Conservation (phyloP, 1,139 yeast species). For the Tardiomyces blankii region DNA sequence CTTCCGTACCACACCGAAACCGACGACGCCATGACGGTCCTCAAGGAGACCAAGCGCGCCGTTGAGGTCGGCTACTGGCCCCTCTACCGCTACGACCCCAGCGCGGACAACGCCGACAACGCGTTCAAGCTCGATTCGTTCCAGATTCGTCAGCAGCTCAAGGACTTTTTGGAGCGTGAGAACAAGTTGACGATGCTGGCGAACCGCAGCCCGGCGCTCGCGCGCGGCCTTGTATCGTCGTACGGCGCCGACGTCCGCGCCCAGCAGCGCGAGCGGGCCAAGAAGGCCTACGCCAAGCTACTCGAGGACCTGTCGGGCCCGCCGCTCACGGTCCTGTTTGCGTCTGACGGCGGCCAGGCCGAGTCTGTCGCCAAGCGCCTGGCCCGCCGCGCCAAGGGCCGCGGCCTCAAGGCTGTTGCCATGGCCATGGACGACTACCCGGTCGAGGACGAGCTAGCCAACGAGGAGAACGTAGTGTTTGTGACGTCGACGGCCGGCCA, state of each 20-base stretch:
- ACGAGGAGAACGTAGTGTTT: conserved; percentile 73
- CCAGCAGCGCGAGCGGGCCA: conserved; percentile 58
- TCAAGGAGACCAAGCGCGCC: conserved; percentile 80
- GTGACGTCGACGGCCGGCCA: conserved; percentile 91
- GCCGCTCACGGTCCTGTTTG: conserved; percentile 79
- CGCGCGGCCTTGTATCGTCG: conserved; percentile 57
- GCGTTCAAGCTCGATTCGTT: conserved; percentile 77
- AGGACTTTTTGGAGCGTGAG: conserved; percentile 78
- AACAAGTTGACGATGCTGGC: conserved; percentile 74
- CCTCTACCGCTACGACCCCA: conserved; percentile 74
- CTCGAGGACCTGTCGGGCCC: conserved; percentile 89
- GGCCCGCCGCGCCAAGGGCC: conserved; percentile 71
- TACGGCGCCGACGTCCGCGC: conserved; percentile 51
- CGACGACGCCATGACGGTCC: conserved; percentile 60
- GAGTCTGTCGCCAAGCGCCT: conserved; percentile 73
- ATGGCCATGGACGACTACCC: conserved; percentile 80
- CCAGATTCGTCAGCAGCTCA: conserved; percentile 62
- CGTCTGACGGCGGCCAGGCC: conserved; percentile 95
- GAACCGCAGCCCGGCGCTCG: conserved; percentile 58
- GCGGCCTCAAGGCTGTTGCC: conserved; percentile 73
- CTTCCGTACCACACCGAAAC: conserved; percentile 62
- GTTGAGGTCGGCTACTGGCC: conserved; percentile 97
- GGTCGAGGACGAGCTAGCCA: conserved; percentile 58
- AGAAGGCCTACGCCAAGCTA: conserved; percentile 63
- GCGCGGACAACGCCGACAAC: conserved; percentile 34